Percentiles rank a stretch among this genome's conserved stretches.
phyloP scores from a whole-genome alignment of 2,329 filamentous ascomycete species.

The Diplodia corticola region DNA sequence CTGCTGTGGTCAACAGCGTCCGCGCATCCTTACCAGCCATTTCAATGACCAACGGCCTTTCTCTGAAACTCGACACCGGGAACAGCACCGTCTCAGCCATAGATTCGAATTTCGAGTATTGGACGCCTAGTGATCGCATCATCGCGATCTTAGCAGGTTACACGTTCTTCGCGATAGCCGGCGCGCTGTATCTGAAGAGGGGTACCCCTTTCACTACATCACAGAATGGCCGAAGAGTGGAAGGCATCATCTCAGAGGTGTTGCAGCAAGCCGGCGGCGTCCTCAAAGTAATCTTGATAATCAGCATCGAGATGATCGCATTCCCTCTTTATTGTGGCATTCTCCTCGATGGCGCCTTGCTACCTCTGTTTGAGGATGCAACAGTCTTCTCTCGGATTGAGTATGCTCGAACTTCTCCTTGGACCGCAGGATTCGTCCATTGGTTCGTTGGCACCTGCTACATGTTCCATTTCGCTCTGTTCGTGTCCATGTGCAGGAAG shows the following conservation, averaged over 20 bases:
- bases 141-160: constrained; percentile 83
- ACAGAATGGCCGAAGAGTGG: constrained; percentile 57
- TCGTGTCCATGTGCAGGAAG: constrained; percentile 98
- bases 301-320: constrained; percentile 97
- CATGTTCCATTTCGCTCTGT: constrained; percentile 99
- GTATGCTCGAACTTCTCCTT: constrained; percentile 76
- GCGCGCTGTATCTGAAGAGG: constrained; percentile 76
- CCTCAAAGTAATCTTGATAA: constrained; percentile 96
- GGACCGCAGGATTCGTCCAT: constrained; percentile 93
- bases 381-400: constrained; percentile 73
- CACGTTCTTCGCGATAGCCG: constrained; percentile 69
- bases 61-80: constrained; percentile 38
- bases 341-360: constrained; percentile 80
- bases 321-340: constrained; percentile 96
- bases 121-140: constrained; percentile 57
- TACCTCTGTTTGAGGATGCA: constrained; percentile 83
- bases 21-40: constrained; percentile 20
- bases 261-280: constrained; percentile 94
- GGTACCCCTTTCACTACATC: constrained; percentile 67
- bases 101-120: constrained; percentile 44
- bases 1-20: neutral
- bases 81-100: constrained; percentile 29
- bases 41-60: constrained; percentile 37
- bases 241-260: constrained; percentile 77
- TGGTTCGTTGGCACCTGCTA: constrained; percentile 99